A percentile compares a stretch with the other conserved stretches of the same genome.
These are phyloP conservation scores for Fallopia convolvulus DNA, from an alignment of 148 eudicot species.

Conservation along the genomic window DNA sequence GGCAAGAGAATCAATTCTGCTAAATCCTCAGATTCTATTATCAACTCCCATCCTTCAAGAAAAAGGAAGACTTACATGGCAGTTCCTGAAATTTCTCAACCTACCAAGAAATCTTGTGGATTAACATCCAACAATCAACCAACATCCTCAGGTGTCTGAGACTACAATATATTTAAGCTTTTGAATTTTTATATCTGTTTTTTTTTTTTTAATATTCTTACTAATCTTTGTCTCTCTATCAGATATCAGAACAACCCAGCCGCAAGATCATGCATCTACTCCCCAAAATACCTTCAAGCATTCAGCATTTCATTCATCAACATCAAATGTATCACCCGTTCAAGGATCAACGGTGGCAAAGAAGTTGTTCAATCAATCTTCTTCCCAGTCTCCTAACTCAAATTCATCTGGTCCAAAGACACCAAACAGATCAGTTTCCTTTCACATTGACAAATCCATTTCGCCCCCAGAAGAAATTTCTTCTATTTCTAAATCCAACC, in stretches of 20 bases:
- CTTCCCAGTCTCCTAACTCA: constrained; percentile 34
- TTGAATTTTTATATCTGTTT: not conserved
- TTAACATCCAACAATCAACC: constrained; percentile 20
- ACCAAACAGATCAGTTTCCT: constrained; percentile 53
- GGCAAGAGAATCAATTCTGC: constrained; percentile 23
- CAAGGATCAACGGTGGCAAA: constrained; percentile 62
- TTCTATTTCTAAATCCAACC: constrained; percentile 44
- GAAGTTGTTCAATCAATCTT: constrained; percentile 47
- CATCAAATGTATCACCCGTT: constrained; percentile 25
- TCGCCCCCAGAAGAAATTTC: constrained; percentile 52
- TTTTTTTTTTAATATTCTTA: not conserved
- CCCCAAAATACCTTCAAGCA: constrained; percentile 19
- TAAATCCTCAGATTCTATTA: constrained; percentile 32
- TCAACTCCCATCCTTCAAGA: constrained; percentile 31
- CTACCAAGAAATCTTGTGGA: constrained; percentile 44
- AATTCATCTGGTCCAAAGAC: constrained; percentile 59
- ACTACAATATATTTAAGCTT: not conserved
- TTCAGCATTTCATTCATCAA: constrained; percentile 24
- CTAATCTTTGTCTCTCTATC: not conserved
- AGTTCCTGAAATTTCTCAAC: constrained; percentile 22
- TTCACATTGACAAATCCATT: constrained; percentile 48
- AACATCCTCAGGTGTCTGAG: constrained; percentile 29
- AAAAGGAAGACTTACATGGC: constrained; percentile 45
- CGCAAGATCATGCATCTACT: constrained; percentile 15
- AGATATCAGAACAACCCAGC: not conserved